Base-by-base conservation (phyloP, 345 rosid genomes). In the Rubroshorea leprosula region DNA sequence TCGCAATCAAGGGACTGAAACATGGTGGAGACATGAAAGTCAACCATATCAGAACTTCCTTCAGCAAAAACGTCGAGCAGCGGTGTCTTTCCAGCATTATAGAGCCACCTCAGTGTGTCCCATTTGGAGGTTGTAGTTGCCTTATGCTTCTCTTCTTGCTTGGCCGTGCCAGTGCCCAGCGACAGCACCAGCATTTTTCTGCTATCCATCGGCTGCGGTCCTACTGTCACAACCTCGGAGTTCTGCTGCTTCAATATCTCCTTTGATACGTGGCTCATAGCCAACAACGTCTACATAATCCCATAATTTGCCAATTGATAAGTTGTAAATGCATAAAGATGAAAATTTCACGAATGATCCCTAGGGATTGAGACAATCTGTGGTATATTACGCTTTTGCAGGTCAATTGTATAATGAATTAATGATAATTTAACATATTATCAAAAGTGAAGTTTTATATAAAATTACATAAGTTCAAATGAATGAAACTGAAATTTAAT, bases 241-340 rank as follows among this genome's bases (percentile, higher is more conserved):
- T 50, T 77, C 6, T 35, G n/a, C n/a, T 58, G 50, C 0, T 31
- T 49, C n/a, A 25, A 56, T 26, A 83, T 73, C n/a, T n/a, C 41
- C 41, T 35, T 35, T 13, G 12, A 35, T 35, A 35, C 12, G 54
- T 72, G 79, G 10, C 74, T 80, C 15, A 84, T 71, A 0, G 96
- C 80, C 23, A 83, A 59, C 47, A 75, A 43, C 13, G 89, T 77
- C 85, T 83, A 25, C n/a, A n/a, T n/a, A n/a, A n/a, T n/a, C n/a
- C n/a, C n/a, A n/a, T n/a, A n/a, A n/a, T n/a, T n/a, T n/a, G n/a
- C n/a, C n/a, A n/a, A n/a, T n/a, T n/a, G n/a, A n/a, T n/a, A n/a
- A n/a, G n/a, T n/a, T n/a, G n/a, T n/a, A n/a, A n/a, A n/a, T n/a
- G n/a, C n/a, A n/a, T n/a, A n/a, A n/a, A n/a, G n/a, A n/a, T n/a